Evolutionary conservation across 2,329 filamentous ascomycete genomes (phyloP).

Genomic region (Cercospora sp.): DNA sequence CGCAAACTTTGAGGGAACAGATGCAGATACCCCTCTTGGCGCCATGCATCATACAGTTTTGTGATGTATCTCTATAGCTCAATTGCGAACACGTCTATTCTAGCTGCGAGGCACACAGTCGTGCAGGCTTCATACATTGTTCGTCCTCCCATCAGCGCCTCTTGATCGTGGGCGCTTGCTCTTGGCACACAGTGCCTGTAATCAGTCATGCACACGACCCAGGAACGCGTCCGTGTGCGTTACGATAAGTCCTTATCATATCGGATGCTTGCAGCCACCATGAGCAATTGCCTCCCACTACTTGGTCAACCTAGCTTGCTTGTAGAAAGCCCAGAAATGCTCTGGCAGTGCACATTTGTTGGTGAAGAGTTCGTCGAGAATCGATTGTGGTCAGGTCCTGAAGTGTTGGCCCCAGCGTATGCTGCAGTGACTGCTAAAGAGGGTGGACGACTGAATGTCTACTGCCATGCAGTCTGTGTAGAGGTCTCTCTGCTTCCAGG

Average conservation of each 20-base stretch:
- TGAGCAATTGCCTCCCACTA: no score
- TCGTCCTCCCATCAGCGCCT: not conserved
- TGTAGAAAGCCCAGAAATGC: no score
- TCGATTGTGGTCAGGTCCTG: not conserved
- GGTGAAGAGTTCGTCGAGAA: not conserved
- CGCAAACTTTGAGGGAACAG: not conserved
- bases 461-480: not conserved
- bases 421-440: not conserved
- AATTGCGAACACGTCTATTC: not conserved
- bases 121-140: not conserved
- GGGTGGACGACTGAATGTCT: not conserved
- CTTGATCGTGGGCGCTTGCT: not conserved
- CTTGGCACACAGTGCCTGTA: not conserved
- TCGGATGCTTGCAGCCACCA: no score
- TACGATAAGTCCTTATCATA: not conserved
- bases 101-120: not conserved
- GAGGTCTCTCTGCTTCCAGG: not conserved
- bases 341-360: no score
- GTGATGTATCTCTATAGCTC: not conserved
- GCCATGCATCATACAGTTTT: not conserved
- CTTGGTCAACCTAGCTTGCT: no score
- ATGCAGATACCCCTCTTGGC: not conserved
- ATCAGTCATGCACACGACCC: not conserved
- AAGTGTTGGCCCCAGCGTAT: not conserved
- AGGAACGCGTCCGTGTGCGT: not conserved